Percentiles rank a stretch among this genome's conserved stretches.
These are phyloP conservation scores for Trametopsis cervina DNA, from an alignment of 768 basidiomycete species.

Conservation along the genomic window DNA sequence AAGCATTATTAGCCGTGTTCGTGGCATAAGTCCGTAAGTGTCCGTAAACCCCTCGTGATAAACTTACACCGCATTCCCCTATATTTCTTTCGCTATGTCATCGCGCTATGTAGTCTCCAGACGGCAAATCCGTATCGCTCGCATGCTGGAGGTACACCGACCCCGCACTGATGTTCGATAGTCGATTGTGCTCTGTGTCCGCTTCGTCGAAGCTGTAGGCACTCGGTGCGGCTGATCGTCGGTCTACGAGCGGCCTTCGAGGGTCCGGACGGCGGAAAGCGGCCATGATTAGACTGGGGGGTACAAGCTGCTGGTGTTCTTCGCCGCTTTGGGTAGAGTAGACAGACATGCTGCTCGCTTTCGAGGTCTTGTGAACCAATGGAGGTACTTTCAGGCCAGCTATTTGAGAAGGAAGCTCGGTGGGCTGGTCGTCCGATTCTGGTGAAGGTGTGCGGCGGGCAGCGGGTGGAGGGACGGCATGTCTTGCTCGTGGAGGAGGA, in stretches of 20 bases:
- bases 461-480: background rate
- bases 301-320: conserved; percentile 24
- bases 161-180: conserved; percentile 25
- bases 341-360: conserved; percentile 27
- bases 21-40: background rate
- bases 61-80: background rate
- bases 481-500: background rate
- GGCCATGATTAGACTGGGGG: conserved; percentile 31
- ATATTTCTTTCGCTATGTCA: background rate
- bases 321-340: conserved; percentile 35
- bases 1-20: no score
- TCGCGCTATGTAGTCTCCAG: conserved; percentile 17
- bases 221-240: conserved; percentile 8
- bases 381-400: background rate
- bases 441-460: background rate
- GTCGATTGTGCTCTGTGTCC: conserved; percentile 17
- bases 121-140: conserved; percentile 12
- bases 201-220: conserved; percentile 1
- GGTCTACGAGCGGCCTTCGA: conserved; percentile 17
- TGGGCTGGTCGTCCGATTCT: background rate
- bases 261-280: conserved; percentile 27
- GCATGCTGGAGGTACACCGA: conserved; percentile 20
- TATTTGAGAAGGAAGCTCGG: background rate
- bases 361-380: conserved; percentile 21
- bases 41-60: no score